These are phyloP conservation scores for Endothia cerciana DNA, from an alignment of 2,329 filamentous ascomycete species.

Conservation along the genomic window DNA sequence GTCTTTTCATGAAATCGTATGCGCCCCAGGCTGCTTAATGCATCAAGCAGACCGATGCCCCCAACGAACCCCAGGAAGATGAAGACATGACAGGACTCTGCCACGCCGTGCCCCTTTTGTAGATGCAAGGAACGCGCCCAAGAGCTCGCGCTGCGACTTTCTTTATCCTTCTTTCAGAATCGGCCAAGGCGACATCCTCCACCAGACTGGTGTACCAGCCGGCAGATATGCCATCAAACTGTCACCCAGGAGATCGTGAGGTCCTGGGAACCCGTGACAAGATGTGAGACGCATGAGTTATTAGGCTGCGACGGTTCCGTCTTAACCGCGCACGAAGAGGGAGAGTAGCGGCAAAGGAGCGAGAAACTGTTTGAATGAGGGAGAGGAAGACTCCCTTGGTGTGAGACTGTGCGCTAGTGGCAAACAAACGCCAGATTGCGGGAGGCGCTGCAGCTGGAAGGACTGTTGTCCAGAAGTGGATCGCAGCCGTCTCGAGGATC, in stretches of 20 bases:
- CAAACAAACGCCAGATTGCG: conserved; percentile 49
- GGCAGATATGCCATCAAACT: conserved; percentile 6
- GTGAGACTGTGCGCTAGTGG: not conserved
- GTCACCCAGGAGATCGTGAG: not conserved
- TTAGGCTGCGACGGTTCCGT: conserved; percentile 7
- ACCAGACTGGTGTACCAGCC: conserved; percentile 5
- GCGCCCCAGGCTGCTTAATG: conserved; percentile 5
- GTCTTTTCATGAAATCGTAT: conserved; percentile 11
- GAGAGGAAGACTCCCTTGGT: conserved; percentile 13
- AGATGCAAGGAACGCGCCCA: conserved; percentile 17
- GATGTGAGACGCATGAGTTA: conserved; percentile 18
- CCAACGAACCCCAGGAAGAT: not conserved
- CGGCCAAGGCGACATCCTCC: conserved; percentile 15
- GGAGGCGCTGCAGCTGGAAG: conserved; percentile 44
- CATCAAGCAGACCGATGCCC: conserved; percentile 8
- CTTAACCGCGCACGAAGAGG: not conserved
- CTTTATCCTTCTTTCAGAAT: conserved; percentile 23
- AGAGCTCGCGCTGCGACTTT: conserved; percentile 7
- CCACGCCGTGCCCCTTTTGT: conserved; percentile 10
- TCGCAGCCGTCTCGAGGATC: conserved; percentile 47
- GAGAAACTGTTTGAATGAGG: conserved; percentile 29
- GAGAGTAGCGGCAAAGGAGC: conserved; percentile 28
- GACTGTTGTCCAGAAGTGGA: conserved; percentile 39
- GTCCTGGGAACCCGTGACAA: not conserved
- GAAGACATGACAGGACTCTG: conserved; percentile 13